A percentile compares a stretch with the other conserved stretches of the same genome.
Evolutionary conservation across 768 basidiomycete genomes (phyloP).

Genomic region (Calvatia gigantea): DNA sequence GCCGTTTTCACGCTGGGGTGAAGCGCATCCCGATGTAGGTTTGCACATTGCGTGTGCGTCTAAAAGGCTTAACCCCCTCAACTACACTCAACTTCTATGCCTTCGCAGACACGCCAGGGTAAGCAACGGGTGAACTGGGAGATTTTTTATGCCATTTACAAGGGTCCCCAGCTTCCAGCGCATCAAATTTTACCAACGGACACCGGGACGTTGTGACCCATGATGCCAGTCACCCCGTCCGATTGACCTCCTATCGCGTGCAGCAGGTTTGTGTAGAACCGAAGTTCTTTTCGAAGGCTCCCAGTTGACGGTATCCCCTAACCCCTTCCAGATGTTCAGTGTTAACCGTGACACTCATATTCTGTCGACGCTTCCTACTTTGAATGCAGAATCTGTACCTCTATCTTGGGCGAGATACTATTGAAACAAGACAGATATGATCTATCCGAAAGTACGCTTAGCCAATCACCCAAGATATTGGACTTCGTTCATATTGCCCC

Average conservation of each 20-base stretch:
- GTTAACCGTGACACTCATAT: not conserved
- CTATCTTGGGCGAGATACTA: not conserved
- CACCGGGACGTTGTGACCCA: conserved; percentile 36
- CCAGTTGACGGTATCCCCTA: conserved; percentile 22
- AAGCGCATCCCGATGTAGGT: conserved; percentile 58
- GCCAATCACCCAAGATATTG: not conserved
- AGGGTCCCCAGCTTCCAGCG: conserved; percentile 25
- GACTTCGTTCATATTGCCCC: not conserved
- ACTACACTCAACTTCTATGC: conserved; percentile 4
- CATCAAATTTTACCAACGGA: conserved; percentile 34
- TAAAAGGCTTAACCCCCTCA: too few species aligned
- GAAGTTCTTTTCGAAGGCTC: conserved; percentile 16
- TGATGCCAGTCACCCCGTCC: conserved; percentile 31
- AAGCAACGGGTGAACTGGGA: not conserved
- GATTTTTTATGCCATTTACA: not conserved
- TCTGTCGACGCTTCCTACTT: not conserved
- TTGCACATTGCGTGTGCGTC: conserved; percentile 46
- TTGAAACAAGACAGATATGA: not conserved
- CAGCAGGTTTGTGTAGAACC: conserved; percentile 33
- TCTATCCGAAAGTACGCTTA: not conserved
- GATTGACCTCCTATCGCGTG: conserved; percentile 34
- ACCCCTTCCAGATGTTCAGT: not conserved
- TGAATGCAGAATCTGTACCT: not conserved
- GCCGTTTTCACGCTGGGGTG: too few species aligned
- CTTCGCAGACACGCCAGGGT: conserved; percentile 26